Base-by-base conservation (phyloP, 164 flowering plant species). In the Houttuynia cordata region DNA sequence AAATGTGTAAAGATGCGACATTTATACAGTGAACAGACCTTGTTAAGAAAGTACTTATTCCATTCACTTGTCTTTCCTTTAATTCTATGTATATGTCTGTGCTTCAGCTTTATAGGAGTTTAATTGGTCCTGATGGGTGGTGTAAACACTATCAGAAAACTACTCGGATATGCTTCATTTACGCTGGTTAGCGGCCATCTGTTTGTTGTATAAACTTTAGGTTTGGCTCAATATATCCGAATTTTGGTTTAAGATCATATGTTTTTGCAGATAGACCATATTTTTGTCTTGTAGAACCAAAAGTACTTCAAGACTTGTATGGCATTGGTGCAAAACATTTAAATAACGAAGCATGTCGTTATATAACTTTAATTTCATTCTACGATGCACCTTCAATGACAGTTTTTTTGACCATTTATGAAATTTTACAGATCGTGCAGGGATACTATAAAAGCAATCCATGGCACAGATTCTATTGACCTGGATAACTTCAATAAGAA, bases 111-210 rank as follows among this genome's bases (percentile, higher is more conserved):
- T 87, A 77, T 63, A 78, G 73, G 63, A 87, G 86, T 75, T 57
- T 87, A 74, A 65, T 84, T 21, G 97, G 97, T 24, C 60, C 78
- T 12, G 93, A 87, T 79, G 97, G 96, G 49, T 87, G 97, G 97
- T 91, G 97, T 57, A 70, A 79, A 57, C 74, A 91, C 71, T 87
- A 51, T 22, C 86, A 91, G 51, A 80, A 83, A 72, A 60, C 67
- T 64, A 81, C 91, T 8, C 79, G 93, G 41, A 81, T 72, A 23
- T 90, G 97, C 71, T 79, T 89, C 50, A 87, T 91, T 59, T 91
- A 91, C 61, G 47, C 78, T 20, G 89, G 97, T 85, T 21, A 73
- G 70, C 18, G 20, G 40, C 42, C 39, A 12, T 9, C n/a, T 37
- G 51, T 17, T 22, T 49, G 21, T 30, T 15, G 19, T 61, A 20